Base-by-base conservation (phyloP, 306 rosid genomes). In the Trichosanthes truncata region DNA sequence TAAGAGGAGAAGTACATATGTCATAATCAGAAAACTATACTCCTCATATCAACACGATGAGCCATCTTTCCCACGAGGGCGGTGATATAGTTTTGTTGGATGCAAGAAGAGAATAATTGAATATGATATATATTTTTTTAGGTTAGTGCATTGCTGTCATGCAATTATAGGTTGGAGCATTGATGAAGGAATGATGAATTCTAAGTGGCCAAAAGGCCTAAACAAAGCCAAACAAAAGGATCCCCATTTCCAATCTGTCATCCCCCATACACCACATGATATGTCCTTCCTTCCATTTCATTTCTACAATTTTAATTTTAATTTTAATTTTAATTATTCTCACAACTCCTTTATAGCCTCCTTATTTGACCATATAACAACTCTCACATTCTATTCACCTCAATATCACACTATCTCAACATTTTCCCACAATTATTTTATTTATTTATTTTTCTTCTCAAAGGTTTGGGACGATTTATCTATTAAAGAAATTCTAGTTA, bases 151-250 rank as follows among this genome's bases (percentile, higher is more conserved):
- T 63, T 31, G 43, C 69, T 63, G 69, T 35, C 74, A 18, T 3
- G 74, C 74, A 66, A 35, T 38, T 20, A 66, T 66, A 66, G 74
- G 49, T 38, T 41, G 75, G 35, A 40, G 29, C 75, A 17, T 38
- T 68, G 75, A 68, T 68, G 75, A 68, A 68, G 75, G 52, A 21
- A 68, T 68, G 51, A 68, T 33, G 81, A 73, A 55, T 36, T 21
- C 79, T 60, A 55, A 76, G 20, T 36, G 26, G 31, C 5, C 67
- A 53, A 55, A 76, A 49, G 62, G 48, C 79, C 79, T 35, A 9
- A 48, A 72, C 23, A 48, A 49, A 18, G 78, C n/a, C 21, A 10
- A 21, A 71, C 35, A 41, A 69, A 69, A 4, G 57, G 38, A 38
- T 33, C 59, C 78, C 77, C 23, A 73, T 12, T 45, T 48, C 60